Evolutionary conservation across 805 yeast species (phyloP).

Genomic region (Barnettozyma pratensis): DNA sequence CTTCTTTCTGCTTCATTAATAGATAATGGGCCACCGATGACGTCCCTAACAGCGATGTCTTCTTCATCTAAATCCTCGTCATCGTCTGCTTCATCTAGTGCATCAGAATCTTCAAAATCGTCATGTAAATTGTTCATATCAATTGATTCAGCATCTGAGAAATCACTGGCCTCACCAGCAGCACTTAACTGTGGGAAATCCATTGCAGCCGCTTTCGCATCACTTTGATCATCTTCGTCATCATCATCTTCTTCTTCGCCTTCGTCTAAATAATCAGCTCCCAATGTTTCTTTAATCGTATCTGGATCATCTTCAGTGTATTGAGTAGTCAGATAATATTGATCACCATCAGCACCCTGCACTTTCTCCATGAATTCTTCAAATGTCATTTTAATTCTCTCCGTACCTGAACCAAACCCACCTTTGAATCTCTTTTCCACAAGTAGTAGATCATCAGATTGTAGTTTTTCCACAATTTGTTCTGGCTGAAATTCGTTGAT

Average conservation of each 20-base stretch:
- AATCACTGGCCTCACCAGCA: slow-evolving; percentile 8
- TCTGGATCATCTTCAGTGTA: slow-evolving; percentile 45
- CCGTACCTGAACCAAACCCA: slow-evolving; percentile 66
- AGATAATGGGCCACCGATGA: slow-evolving; percentile 25
- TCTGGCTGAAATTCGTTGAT: slow-evolving; percentile 30
- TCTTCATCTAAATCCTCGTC: slow-evolving; percentile 16
- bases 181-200: slow-evolving; percentile 4
- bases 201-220: slow-evolving; percentile 11
- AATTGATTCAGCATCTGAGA: slow-evolving; percentile 36
- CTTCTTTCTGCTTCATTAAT: slow-evolving; percentile 35
- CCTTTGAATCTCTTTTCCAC: slow-evolving; percentile 54
- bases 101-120: slow-evolving; percentile 40
- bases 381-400: slow-evolving; percentile 46
- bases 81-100: slow-evolving; percentile 8
- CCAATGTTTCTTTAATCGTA: slow-evolving; percentile 2
- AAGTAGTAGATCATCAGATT: slow-evolving; percentile 35
- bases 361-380: slow-evolving; percentile 41
- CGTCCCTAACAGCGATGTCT: slow-evolving; percentile 9
- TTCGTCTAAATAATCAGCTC: slow-evolving; percentile 4
- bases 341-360: slow-evolving; percentile 37
- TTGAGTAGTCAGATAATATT: slow-evolving; percentile 65
- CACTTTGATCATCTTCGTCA: slow-evolving; percentile 15
- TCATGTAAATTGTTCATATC: slow-evolving; percentile 42
- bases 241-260: slow-evolving; percentile 18
- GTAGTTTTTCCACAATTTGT: slow-evolving; percentile 33